Percentiles rank a stretch among this genome's conserved stretches.
These are phyloP conservation scores for Apiospora pterosperma DNA, from an alignment of 2,329 filamentous ascomycete genomes.

Conservation along the genomic window DNA sequence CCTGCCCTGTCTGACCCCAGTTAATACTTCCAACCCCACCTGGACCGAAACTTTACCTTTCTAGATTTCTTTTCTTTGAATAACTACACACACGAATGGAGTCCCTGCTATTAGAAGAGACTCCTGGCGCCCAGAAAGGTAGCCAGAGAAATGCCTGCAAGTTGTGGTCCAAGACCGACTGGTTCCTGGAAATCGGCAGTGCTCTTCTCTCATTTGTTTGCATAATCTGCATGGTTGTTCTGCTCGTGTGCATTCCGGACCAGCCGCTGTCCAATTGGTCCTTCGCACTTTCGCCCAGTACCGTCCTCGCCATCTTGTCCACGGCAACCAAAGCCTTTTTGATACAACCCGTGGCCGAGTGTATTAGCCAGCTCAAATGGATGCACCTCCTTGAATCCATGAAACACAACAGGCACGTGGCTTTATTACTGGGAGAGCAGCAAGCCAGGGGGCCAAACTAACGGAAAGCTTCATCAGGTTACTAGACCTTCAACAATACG, in stretches of 20 bases:
- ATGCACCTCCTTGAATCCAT: background rate
- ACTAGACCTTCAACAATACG: background rate
- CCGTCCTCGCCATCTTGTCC: background rate
- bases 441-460: too few relatives aligned
- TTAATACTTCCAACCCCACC: too few relatives aligned
- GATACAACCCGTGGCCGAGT: background rate
- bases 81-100: too few relatives aligned
- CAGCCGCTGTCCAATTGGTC: background rate
- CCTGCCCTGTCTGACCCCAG: too few relatives aligned
- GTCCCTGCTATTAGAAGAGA: too few relatives aligned
- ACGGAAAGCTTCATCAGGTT: background rate
- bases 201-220: background rate
- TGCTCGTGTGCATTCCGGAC: background rate
- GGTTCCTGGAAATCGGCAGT: background rate
- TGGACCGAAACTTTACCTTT: too few relatives aligned
- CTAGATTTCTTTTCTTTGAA: too few relatives aligned
- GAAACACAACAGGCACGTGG: background rate
- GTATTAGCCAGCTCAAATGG: conserved; percentile 5
- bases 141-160: too few relatives aligned
- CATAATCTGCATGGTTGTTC: background rate
- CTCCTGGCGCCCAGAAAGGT: too few relatives aligned
- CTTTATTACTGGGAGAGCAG: too few relatives aligned
- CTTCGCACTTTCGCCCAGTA: background rate
- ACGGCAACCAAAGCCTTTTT: conserved; percentile 2
- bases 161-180: background rate